These are phyloP conservation scores for Claviceps paspali DNA, from an alignment of 2,329 filamentous ascomycete genomes.

Conservation along the genomic window DNA sequence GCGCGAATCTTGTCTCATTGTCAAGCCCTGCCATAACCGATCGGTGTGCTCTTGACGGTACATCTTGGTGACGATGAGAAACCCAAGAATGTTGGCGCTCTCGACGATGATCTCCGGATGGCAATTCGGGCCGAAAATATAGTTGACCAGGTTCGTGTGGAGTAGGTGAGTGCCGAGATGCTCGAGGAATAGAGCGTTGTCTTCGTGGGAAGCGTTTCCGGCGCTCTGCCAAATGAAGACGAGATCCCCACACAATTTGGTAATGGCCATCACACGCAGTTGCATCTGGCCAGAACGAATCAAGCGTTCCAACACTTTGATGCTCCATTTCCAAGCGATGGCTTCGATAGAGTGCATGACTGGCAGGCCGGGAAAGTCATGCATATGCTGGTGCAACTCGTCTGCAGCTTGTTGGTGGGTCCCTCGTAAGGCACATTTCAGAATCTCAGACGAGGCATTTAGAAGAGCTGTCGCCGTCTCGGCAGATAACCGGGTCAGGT, in stretches of 20 bases:
- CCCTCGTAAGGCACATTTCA: slow-evolving; percentile 24
- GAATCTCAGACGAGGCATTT: slow-evolving; percentile 26
- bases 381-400: slow-evolving; percentile 12
- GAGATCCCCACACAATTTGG: slow-evolving; percentile 56
- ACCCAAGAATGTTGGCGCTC: slow-evolving; percentile 72
- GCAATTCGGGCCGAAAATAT: slow-evolving; percentile 79
- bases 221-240: slow-evolving; percentile 48
- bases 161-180: slow-evolving; percentile 57
- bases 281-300: slow-evolving; percentile 84
- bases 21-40: slow-evolving; percentile 70
- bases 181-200: slow-evolving; percentile 35
- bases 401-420: slow-evolving; percentile 21
- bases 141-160: slow-evolving; percentile 59
- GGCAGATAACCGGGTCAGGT: slow-evolving; percentile 32
- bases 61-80: slow-evolving; percentile 63
- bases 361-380: slow-evolving; percentile 21
- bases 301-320: slow-evolving; percentile 52
- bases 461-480: slow-evolving; percentile 28
- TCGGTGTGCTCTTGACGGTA: slow-evolving; percentile 62
- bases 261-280: slow-evolving; percentile 63
- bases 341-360: slow-evolving; percentile 28
- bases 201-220: slow-evolving; percentile 29
- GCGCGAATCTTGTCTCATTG: slow-evolving; percentile 66
- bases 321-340: slow-evolving; percentile 50
- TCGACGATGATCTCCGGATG: slow-evolving; percentile 79